phyloP scores from a whole-genome alignment of 1,284 basidiomycete species.

The Sparassis latifolia region DNA sequence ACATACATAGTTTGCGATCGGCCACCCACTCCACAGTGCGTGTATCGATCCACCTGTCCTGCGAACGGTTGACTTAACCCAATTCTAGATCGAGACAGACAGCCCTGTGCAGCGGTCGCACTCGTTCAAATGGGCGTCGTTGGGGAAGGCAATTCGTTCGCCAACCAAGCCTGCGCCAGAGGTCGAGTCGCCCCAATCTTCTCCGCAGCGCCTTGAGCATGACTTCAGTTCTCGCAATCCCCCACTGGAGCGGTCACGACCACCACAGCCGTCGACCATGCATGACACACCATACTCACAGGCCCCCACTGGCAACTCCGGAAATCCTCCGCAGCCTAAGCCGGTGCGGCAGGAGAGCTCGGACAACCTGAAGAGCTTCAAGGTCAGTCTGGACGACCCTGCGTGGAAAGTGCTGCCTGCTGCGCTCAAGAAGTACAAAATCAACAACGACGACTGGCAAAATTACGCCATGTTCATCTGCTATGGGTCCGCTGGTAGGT shows the following conservation, averaged over 20 bases:
- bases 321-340: slow-evolving; percentile 36
- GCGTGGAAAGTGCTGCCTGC: slow-evolving; percentile 98
- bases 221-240: slow-evolving; percentile 33
- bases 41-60: slow-evolving; percentile 2
- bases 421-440: slow-evolving; percentile 97
- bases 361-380: slow-evolving; percentile 82
- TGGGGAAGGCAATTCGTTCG: slow-evolving; percentile 63
- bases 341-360: slow-evolving; percentile 57
- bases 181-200: slow-evolving; percentile 66
- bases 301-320: slow-evolving; percentile 9
- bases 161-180: slow-evolving; percentile 63
- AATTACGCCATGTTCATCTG: slow-evolving; percentile 99
- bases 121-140: slow-evolving; percentile 80
- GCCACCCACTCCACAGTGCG: slow-evolving; percentile 6
- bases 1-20: slow-evolving; percentile 45
- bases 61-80: neutral
- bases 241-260: slow-evolving; percentile 18
- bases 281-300: slow-evolving; percentile 9
- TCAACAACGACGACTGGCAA: slow-evolving; percentile 98
- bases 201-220: slow-evolving; percentile 69
- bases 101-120: slow-evolving; percentile 57
- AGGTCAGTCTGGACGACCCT: slow-evolving; percentile 91
- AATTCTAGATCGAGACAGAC: slow-evolving; percentile 36
- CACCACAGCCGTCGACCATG: slow-evolving; percentile 11
- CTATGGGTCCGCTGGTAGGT: slow-evolving; percentile 82